Evolutionary conservation across 352 stramenopile species (phyloP).

Genomic region (Blastocystis sp.): DNA sequence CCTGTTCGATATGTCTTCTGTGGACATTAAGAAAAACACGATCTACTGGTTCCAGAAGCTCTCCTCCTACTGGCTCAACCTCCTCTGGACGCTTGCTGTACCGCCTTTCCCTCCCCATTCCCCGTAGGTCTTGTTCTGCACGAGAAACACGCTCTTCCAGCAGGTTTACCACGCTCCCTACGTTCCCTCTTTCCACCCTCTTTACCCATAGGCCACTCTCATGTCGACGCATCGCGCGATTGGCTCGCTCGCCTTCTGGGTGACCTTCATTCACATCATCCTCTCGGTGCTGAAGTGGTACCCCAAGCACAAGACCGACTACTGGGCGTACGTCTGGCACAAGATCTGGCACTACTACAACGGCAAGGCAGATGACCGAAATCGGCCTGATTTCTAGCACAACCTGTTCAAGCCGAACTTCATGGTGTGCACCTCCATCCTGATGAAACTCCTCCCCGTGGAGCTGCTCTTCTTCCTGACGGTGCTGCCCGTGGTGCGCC

Average conservation of each 20-base stretch:
- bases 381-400: not conserved
- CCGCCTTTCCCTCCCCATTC: not conserved
- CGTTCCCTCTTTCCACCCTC: not conserved
- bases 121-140: conserved; percentile 36
- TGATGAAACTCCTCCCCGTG: not conserved
- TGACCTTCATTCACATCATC: conserved; percentile 41
- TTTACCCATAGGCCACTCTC: conserved; percentile 12
- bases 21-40: not conserved
- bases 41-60: conserved; percentile 1
- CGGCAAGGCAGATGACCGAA: not conserved
- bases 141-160: conserved; percentile 46
- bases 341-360: conserved; percentile 32
- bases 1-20: not conserved
- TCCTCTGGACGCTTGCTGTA: conserved; percentile 52
- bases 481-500: not conserved
- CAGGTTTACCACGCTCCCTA: conserved; percentile 48
- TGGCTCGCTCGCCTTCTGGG: conserved; percentile 9
- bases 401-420: not conserved
- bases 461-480: conserved; percentile 28
- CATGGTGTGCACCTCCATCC: not conserved
- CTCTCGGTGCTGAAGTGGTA: conserved; percentile 23
- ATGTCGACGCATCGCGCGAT: conserved; percentile 54
- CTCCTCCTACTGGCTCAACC: conserved; percentile 36
- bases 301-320: not conserved
- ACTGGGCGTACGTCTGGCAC: conserved; percentile 10